These are phyloP conservation scores for Chlorella sorokiniana DNA, from an alignment of 139 green algal species.

Conservation along the genomic window DNA sequence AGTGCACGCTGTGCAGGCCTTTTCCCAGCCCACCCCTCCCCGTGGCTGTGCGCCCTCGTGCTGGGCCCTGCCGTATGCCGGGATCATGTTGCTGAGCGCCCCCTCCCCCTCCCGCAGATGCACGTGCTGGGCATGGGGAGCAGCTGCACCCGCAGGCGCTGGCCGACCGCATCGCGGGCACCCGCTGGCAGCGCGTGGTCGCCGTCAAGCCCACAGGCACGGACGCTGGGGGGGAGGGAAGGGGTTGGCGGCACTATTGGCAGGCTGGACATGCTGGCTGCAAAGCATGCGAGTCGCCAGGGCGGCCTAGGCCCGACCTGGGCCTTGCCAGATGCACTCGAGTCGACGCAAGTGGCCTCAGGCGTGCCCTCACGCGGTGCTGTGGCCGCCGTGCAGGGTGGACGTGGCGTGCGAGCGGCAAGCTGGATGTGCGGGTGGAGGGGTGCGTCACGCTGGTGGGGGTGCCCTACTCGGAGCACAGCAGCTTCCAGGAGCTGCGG, in stretches of 20 bases:
- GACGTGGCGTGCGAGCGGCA: conserved; percentile 47
- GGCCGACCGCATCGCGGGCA: conserved; percentile 26
- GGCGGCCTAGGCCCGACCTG: no score
- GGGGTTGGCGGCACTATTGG: no score
- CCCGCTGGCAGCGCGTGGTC: conserved; percentile 52
- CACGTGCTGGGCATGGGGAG: conserved; percentile 58
- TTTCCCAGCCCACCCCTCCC: background rate
- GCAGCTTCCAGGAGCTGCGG: conserved; percentile 49
- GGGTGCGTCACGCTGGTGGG: conserved; percentile 54
- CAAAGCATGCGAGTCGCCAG: no score
- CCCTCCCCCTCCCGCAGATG: conserved; percentile 27
- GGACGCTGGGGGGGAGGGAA: no score
- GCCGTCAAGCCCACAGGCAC: conserved; percentile 71
- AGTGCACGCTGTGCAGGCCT: background rate
- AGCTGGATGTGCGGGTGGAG: conserved; percentile 40
- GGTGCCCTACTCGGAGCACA: conserved; percentile 69
- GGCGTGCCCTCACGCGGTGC: no score
- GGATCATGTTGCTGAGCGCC: background rate
- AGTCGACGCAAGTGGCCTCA: no score
- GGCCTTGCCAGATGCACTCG: no score
- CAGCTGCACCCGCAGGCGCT: conserved; percentile 49
- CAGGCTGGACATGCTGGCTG: no score
- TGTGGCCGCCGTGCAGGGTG: conserved; percentile 57
- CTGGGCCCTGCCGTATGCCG: no score
- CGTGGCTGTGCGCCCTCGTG: background rate